Evolutionary conservation across 352 stramenopile species (phyloP), one percentile per base, ranked within the genome.

Genomic region (Phytophthora ramorum): DNA sequence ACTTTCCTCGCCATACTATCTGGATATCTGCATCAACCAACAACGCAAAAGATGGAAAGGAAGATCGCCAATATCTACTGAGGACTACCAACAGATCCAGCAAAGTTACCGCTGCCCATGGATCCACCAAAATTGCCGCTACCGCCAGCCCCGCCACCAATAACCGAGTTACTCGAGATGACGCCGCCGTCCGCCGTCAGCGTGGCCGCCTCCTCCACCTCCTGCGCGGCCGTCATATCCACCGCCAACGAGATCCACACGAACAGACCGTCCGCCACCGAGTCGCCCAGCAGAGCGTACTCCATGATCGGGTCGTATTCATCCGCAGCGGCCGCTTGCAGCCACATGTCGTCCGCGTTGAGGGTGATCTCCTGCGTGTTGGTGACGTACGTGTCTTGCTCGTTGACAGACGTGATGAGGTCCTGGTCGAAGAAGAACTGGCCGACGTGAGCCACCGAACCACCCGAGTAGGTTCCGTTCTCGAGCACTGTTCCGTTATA

Each of bases 381-480:
- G 26, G 61, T 57, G n/a, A 56, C 37, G 48, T 76, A 76, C 26
- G 60, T 45, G 19, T 61, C 56, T 20, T 66, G 43, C 20, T 62
- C 62, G 51, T 76, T 63, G 14, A 76, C 58, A 4, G 60, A 38
- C 6, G 67, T 71, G 57, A 76, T 73, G 58, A 73, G 58, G 19
- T 55, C 53, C n/a, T 73, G 52, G 41, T 73, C 65, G 38, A 73
- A 73, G 62, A 62, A 76, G 48, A 73, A 64, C 35, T 74, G 66
- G 2, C 66, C 66, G 17, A 74, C 66, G 49, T 74, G 66, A 8
- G 54, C 54, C 7, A 44, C 37, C 2, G 48, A 65, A 20, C 54
- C 43, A 10, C 59, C 59, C 4, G 48, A 56, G 43, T 74, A 74
- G 24, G 66, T 74, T 4, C 44, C 40, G 32, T 73, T 73, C 7